phyloP scores from a whole-genome alignment of 2,329 filamentous ascomycete species.

The Onygena corvina region DNA sequence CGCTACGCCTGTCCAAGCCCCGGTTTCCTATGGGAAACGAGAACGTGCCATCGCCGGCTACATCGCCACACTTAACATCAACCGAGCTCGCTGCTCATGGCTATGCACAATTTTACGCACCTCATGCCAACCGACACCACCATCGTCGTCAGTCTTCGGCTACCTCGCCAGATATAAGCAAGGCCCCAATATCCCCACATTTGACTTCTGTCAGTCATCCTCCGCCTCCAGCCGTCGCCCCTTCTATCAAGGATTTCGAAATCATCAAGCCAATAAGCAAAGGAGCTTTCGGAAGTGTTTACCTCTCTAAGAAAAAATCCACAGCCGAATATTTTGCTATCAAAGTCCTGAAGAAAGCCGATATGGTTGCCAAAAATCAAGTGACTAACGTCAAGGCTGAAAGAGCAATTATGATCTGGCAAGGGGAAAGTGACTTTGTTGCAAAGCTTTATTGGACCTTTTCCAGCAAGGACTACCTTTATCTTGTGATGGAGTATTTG shows the following conservation, averaged over 20 bases:
- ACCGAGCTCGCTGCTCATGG: constrained; percentile 49
- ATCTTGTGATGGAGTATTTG: constrained; percentile 97
- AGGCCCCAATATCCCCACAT: constrained; percentile 69
- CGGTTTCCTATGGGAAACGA: constrained; percentile 47
- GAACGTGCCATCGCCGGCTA: constrained; percentile 64
- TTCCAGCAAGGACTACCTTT: constrained; percentile 97
- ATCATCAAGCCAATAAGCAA: constrained; percentile 99
- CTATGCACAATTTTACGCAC: constrained; percentile 44
- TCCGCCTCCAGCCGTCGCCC: constrained; percentile 76
- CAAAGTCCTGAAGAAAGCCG: constrained; percentile 97
- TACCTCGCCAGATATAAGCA: constrained; percentile 57
- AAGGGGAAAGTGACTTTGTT: constrained; percentile 97
- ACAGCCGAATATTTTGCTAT: constrained; percentile 98
- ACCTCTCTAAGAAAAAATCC: constrained; percentile 95
- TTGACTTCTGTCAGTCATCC: constrained; percentile 65
- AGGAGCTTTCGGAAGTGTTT: constrained; percentile 94
- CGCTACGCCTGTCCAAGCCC: constrained; percentile 73
- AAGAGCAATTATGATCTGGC: constrained; percentile 99
- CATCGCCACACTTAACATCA: constrained; percentile 72
- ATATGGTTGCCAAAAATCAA: constrained; percentile 99
- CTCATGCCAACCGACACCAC: constrained; percentile 45
- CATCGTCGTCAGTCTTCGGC: constrained; percentile 87
- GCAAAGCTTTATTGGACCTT: constrained; percentile 99
- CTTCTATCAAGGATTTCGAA: constrained; percentile 98
- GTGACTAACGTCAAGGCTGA: constrained; percentile 98